Evolutionary conservation across 441 rosid genomes (phyloP).

Genomic region (Mallotus japonicus): DNA sequence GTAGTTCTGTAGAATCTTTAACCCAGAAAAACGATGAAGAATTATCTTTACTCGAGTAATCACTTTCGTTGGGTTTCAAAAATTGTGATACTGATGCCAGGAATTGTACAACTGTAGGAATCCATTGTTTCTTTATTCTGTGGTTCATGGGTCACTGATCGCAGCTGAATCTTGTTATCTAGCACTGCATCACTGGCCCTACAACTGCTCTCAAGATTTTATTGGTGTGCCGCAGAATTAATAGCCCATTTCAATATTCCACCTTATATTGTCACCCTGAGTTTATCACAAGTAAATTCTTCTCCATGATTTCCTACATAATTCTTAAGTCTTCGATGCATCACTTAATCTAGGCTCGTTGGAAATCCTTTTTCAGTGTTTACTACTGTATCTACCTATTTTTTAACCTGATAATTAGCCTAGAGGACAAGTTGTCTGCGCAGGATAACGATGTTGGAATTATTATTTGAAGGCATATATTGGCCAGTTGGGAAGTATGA

Average conservation of each 20-base stretch:
- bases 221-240: neutral
- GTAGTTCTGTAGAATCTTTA: constrained; percentile 34
- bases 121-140: neutral
- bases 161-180: neutral
- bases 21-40: constrained; percentile 15
- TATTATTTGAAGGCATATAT: neutral
- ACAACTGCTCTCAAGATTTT: neutral
- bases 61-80: neutral
- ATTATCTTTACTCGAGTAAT: neutral
- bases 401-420: neutral
- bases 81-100: neutral
- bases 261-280: neutral
- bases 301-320: no score
- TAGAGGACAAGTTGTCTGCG: neutral
- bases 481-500: neutral
- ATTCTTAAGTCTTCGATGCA: no score
- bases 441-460: neutral
- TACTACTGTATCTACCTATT: neutral
- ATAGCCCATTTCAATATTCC: neutral
- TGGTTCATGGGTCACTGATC: no score
- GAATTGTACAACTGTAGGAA: neutral
- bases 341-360: neutral
- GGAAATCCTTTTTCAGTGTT: no score
- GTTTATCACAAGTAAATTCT: neutral
- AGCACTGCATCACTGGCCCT: neutral